Evolutionary conservation across 441 rosid genomes (phyloP).

Genomic region (Erysimum cheiri): DNA sequence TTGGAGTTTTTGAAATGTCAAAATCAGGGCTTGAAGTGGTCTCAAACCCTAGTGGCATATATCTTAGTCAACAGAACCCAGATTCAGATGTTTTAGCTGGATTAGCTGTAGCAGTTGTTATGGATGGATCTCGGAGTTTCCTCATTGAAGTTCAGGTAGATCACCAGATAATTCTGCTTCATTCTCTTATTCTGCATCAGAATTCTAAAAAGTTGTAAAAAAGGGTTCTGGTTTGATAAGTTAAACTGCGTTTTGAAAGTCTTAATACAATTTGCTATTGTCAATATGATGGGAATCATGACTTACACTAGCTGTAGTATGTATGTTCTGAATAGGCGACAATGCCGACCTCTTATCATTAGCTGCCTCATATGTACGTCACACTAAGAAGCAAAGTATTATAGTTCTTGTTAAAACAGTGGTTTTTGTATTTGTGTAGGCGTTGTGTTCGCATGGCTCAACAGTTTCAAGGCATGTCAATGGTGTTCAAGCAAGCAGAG

Average conservation of each 20-base stretch:
- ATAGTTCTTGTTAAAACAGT: constrained; percentile 15
- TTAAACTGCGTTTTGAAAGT: constrained; percentile 21
- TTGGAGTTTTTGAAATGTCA: constrained; percentile 94
- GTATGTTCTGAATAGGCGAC: constrained; percentile 8
- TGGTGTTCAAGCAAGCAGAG: constrained; percentile 83
- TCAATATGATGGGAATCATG: constrained; percentile 24
- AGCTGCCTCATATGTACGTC: background rate
- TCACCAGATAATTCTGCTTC: constrained; percentile 12
- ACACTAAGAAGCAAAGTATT: constrained; percentile 11
- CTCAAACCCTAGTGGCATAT: constrained; percentile 87
- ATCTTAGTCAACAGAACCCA: constrained; percentile 70
- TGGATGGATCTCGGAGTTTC: constrained; percentile 92
- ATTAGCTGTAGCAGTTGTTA: constrained; percentile 84
- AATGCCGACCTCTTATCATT: constrained; percentile 22
- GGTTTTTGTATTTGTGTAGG: constrained; percentile 50
- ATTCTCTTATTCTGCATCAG: constrained; percentile 20
- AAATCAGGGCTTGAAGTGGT: constrained; percentile 79
- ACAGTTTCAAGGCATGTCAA: constrained; percentile 74
- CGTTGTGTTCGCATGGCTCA: constrained; percentile 72
- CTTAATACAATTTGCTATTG: background rate
- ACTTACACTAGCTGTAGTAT: constrained; percentile 8
- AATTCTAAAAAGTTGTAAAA: background rate
- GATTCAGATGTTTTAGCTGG: constrained; percentile 89
- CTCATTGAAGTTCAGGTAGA: constrained; percentile 90
- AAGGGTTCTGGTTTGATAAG: background rate